Percentiles rank a stretch among this genome's conserved stretches.
Evolutionary conservation across 352 stramenopile species (phyloP).

Genomic region (Pythium plurisporium): DNA sequence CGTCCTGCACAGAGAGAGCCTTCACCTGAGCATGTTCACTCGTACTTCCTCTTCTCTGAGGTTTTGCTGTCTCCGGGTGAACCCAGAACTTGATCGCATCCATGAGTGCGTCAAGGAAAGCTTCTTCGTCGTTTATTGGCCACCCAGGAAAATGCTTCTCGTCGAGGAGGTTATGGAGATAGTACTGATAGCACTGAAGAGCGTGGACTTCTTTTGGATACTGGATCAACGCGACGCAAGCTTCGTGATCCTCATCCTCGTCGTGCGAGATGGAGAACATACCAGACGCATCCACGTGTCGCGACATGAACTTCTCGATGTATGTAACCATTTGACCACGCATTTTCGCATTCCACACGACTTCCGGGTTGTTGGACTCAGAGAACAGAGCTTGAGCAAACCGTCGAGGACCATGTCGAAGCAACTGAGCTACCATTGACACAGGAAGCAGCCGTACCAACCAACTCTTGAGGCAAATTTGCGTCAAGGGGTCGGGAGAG

Average conservation of each 20-base stretch:
- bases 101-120: constrained; percentile 67
- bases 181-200: constrained; percentile 87
- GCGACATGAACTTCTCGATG: constrained; percentile 84
- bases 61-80: constrained; percentile 50
- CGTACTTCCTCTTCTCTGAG: constrained; percentile 31
- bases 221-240: constrained; percentile 70
- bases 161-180: constrained; percentile 82
- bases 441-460: constrained; percentile 77
- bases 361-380: constrained; percentile 81
- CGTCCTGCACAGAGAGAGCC: constrained; percentile 61
- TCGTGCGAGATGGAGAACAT: constrained; percentile 75
- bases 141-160: constrained; percentile 85
- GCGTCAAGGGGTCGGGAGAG: constrained; percentile 70
- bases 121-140: constrained; percentile 79
- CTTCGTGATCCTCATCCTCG: constrained; percentile 70
- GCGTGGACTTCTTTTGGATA: constrained; percentile 83
- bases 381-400: constrained; percentile 81
- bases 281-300: constrained; percentile 54
- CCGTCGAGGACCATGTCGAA: constrained; percentile 67
- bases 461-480: constrained; percentile 82
- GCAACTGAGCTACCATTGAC: constrained; percentile 80
- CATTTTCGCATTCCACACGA: constrained; percentile 86
- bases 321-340: constrained; percentile 82
- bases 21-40: constrained; percentile 53
- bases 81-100: constrained; percentile 79